Evolutionary conservation across 164 flowering plant genomes (phyloP).

Genomic region (Annona squamosa): DNA sequence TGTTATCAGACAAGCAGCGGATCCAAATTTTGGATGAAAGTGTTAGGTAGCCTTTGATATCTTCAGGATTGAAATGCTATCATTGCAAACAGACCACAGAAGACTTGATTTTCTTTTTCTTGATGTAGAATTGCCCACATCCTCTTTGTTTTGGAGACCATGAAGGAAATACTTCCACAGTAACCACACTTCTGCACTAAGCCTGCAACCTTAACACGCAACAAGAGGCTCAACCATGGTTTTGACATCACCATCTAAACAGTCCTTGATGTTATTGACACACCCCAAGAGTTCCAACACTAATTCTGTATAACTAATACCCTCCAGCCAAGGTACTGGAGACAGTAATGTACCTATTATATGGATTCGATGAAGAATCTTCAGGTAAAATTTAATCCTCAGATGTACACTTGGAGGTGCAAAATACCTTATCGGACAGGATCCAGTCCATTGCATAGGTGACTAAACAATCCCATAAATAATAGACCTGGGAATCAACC

Average conservation of each 20-base stretch:
- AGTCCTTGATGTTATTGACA: slow-evolving; percentile 94
- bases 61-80: slow-evolving; percentile 58
- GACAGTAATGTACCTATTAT: background rate
- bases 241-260: slow-evolving; percentile 80
- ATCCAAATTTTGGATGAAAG: background rate
- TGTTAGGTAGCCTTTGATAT: background rate
- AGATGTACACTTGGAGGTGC: no score
- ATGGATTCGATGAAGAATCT: no score
- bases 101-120: no score
- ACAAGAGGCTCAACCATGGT: slow-evolving; percentile 75
- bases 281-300: slow-evolving; percentile 34
- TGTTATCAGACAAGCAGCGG: background rate
- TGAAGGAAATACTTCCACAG: slow-evolving; percentile 49
- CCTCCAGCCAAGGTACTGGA: background rate
- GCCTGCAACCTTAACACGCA: slow-evolving; percentile 67
- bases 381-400: no score
- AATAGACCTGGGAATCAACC: background rate
- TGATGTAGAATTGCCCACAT: slow-evolving; percentile 49
- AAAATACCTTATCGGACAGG: background rate
- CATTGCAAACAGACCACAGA: slow-evolving; percentile 64
- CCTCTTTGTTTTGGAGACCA: slow-evolving; percentile 62
- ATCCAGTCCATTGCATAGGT: background rate
- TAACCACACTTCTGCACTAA: slow-evolving; percentile 67
- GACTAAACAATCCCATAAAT: background rate
- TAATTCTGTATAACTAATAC: background rate